A percentile compares a stretch with the other conserved stretches of the same genome.
Evolutionary conservation across 2,329 filamentous ascomycete species (phyloP).

Genomic region (Alternaria triticimaculans): DNA sequence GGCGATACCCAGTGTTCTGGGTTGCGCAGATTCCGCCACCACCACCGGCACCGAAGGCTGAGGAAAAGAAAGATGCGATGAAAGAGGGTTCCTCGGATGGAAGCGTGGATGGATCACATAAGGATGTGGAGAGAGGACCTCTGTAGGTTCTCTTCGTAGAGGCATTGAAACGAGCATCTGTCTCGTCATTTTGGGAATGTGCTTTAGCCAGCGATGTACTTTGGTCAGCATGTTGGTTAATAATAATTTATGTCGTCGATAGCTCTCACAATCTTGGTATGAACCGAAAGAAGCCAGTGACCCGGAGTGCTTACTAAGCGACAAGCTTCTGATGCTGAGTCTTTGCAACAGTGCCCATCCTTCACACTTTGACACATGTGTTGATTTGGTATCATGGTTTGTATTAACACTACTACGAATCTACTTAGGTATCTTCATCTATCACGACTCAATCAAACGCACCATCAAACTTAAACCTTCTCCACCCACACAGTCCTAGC

Average conservation of each 20-base stretch:
- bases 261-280: no score
- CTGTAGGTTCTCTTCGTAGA: neutral
- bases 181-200: neutral
- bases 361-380: neutral
- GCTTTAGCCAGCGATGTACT: neutral
- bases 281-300: neutral
- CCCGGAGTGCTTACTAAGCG: neutral
- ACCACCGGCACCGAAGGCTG: constrained; percentile 20
- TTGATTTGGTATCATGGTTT: neutral
- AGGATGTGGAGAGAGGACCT: constrained; percentile 29
- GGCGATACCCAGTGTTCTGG: constrained; percentile 57
- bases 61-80: constrained; percentile 11
- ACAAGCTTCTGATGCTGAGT: neutral
- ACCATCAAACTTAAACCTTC: neutral
- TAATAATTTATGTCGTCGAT: neutral
- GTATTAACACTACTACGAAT: neutral
- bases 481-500: constrained; percentile 20
- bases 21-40: constrained; percentile 47
- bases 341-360: neutral
- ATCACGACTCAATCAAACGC: neutral
- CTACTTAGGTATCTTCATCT: neutral
- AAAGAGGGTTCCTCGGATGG: constrained; percentile 17
- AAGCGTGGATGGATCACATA: constrained; percentile 17
- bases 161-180: neutral
- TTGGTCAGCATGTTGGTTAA: neutral